A percentile compares a stretch with the other conserved stretches of the same genome.
phyloP scores from a whole-genome alignment of 1,284 basidiomycete genomes.

The Inonotus hispidus region DNA sequence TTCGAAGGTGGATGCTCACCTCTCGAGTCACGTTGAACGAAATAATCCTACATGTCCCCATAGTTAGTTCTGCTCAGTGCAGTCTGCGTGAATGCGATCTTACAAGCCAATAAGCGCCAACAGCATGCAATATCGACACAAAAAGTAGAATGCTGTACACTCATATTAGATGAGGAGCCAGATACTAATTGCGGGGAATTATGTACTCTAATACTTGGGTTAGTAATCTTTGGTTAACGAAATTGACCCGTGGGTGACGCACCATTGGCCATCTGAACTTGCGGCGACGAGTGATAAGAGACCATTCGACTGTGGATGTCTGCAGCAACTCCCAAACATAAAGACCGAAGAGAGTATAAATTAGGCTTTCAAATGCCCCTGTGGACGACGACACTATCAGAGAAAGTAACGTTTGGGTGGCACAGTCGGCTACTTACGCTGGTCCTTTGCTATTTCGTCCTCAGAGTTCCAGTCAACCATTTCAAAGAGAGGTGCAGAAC shows the following conservation, averaged over 20 bases:
- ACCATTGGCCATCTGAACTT: constrained; percentile 63
- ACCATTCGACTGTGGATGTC: constrained; percentile 62
- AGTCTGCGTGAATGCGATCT: constrained; percentile 20
- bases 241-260: neutral
- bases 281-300: constrained; percentile 43
- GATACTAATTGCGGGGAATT: neutral
- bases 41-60: constrained; percentile 40
- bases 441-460: constrained; percentile 45
- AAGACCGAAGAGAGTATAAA: constrained; percentile 56
- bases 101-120: constrained; percentile 58
- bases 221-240: neutral
- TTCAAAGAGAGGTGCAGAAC: neutral
- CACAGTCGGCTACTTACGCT: constrained; percentile 32
- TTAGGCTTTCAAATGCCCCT: constrained; percentile 53
- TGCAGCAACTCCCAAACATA: constrained; percentile 63
- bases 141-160: constrained; percentile 54
- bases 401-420: neutral
- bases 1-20: constrained; percentile 28
- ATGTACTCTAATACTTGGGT: constrained; percentile 10
- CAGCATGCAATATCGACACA: constrained; percentile 64
- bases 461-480: constrained; percentile 60
- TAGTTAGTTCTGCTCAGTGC: neutral
- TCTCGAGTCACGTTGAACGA: constrained; percentile 46
- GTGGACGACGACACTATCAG: constrained; percentile 2
- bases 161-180: constrained; percentile 14